These are phyloP conservation scores for Dactylellina haptotyla DNA, from an alignment of 2,329 filamentous ascomycete genomes.

Conservation along the genomic window DNA sequence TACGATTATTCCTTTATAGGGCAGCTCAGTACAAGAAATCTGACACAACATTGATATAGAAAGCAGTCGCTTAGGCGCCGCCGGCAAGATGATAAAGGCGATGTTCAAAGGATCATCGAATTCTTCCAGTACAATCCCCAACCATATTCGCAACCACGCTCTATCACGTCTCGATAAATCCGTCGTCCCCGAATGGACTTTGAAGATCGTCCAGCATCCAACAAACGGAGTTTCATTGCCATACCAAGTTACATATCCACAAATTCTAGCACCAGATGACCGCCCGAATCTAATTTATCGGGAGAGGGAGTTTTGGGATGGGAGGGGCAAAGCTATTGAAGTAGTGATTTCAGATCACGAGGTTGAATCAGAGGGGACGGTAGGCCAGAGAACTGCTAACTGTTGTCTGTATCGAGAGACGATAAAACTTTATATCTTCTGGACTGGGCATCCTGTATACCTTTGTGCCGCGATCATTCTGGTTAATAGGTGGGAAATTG, in stretches of 20 bases:
- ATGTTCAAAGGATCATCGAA: not conserved
- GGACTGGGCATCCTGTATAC: conserved; percentile 7
- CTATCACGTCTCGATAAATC: not conserved
- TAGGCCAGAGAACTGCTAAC: not conserved
- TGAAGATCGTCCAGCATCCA: not conserved
- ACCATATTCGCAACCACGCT: too few species aligned
- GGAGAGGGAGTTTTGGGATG: not conserved
- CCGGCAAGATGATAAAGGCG: not conserved
- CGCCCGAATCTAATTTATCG: not conserved
- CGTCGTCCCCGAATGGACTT: not conserved
- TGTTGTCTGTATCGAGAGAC: not conserved
- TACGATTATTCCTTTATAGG: too few species aligned
- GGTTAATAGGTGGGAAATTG: not conserved
- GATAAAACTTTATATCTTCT: conserved; percentile 5
- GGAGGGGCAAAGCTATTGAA: not conserved
- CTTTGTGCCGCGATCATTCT: not conserved
- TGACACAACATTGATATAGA: too few species aligned
- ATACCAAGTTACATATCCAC: not conserved
- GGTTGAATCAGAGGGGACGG: not conserved
- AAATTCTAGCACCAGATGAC: not conserved
- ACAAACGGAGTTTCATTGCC: not conserved
- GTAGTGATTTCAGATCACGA: not conserved
- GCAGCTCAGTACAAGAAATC: too few species aligned
- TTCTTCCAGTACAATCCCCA: not conserved
- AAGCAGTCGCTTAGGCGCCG: not conserved